Evolutionary conservation across 164 flowering plant species (phyloP).

Genomic region (Buxus sempervirens): DNA sequence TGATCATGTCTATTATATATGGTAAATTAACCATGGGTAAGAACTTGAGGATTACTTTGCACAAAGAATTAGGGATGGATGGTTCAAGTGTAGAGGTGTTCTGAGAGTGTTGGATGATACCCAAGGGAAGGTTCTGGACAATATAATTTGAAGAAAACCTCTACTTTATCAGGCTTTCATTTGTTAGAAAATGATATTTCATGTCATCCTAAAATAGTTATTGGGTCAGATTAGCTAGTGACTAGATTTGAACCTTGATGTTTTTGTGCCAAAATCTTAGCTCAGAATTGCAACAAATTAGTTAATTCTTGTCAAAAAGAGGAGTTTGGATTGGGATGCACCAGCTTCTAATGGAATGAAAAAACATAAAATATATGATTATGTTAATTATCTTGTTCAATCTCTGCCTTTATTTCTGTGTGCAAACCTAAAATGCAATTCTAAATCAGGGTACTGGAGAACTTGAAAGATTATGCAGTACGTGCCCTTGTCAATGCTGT

Average conservation of each 20-base stretch:
- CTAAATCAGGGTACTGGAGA: constrained; percentile 73
- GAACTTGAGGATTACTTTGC: no score
- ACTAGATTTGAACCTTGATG: not conserved
- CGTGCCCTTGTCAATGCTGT: constrained; percentile 95
- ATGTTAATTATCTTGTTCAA: not conserved
- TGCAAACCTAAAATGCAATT: constrained; percentile 5
- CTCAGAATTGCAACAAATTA: not conserved
- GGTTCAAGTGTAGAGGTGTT: no score
- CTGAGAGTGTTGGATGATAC: no score
- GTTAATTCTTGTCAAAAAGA: not conserved
- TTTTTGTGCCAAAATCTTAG: not conserved
- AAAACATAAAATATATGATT: not conserved
- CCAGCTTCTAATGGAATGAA: not conserved
- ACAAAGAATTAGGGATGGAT: no score
- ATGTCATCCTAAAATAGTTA: not conserved
- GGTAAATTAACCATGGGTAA: no score
- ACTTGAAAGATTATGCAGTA: constrained; percentile 92
- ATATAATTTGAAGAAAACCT: no score
- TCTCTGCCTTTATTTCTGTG: not conserved
- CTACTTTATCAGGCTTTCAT: not conserved
- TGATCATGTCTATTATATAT: no score
- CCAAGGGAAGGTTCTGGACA: no score
- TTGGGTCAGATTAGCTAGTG: not conserved
- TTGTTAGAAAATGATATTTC: not conserved
- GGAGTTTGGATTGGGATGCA: not conserved